Evolutionary conservation across 1,139 yeast species (phyloP), one percentile per base, ranked within the genome.

Genomic region (Taphrina wiesneri): DNA sequence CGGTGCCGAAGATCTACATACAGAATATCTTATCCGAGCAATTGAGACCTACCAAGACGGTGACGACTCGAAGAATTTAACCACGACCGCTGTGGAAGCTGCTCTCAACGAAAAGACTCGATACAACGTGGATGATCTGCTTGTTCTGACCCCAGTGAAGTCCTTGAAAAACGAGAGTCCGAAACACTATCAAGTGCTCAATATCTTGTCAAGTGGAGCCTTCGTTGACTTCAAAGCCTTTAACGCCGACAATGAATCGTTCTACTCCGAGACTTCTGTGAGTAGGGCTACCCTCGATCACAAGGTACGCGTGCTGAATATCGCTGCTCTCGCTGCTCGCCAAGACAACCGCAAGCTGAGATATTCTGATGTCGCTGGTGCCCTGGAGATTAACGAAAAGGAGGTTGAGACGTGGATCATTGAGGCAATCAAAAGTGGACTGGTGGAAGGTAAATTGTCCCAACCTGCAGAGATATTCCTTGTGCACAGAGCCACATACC

Each of bases 341-440:
- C 63, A 65, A n/a, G 25, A 47, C 45, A 63, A 65, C 34, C 63
- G 71, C 26, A 68, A 74, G 36, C 71, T 80, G 13, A 54, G 75
- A 23, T 80, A 79, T 70, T 64, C 71, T 17, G 73, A 70, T 23
- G 76, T 80, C 66, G 75, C 78, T 21, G 62, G 68, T 11, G 74
- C 75, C 19, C 72, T 78, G 32, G 75, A 73, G 34, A 73, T 79
- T 30, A 69, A 75, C 19, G 77, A 72, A 25, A 65, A 65, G 36
- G 77, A 76, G 54, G 79, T 80, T 41, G 82, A 80, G 71, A 57
- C 74, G 41, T 76, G 80, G 76, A 74, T 79, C 47, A 78, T 80
- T 67, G 81, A 79, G 59, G 77, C 79, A 26, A 77, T 79, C 67
- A 76, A 80, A 65, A 79, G 80, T 3, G 80, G 80, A 3, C 75